phyloP scores from a whole-genome alignment of 2,329 filamentous ascomycete species.

The Aspergillus texensis region DNA sequence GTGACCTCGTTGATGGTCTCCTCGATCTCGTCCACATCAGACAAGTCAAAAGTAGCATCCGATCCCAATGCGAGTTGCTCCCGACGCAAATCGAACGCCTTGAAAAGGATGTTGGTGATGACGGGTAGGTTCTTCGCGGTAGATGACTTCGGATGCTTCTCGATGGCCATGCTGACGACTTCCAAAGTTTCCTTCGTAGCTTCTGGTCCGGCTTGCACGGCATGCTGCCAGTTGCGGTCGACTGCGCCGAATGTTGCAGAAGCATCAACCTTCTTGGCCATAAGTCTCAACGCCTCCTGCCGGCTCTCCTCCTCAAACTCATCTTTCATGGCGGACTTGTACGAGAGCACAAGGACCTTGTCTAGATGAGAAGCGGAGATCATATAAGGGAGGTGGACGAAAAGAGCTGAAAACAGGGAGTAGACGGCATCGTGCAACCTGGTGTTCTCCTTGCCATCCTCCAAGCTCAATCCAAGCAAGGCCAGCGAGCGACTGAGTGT shows the following conservation, averaged over 20 bases:
- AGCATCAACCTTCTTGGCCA: slow-evolving; percentile 76
- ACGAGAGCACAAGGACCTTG: slow-evolving; percentile 71
- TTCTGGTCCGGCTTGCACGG: slow-evolving; percentile 63
- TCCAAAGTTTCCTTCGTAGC: slow-evolving; percentile 70
- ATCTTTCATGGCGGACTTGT: slow-evolving; percentile 67
- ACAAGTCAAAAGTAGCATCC: slow-evolving; percentile 45
- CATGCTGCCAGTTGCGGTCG: slow-evolving; percentile 70
- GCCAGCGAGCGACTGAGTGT: slow-evolving; percentile 72
- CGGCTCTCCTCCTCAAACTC: slow-evolving; percentile 67
- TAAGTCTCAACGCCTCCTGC: slow-evolving; percentile 68
- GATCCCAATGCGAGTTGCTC: slow-evolving; percentile 37
- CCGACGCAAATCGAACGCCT: slow-evolving; percentile 54
- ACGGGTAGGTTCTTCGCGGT: slow-evolving; percentile 74
- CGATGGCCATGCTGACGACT: slow-evolving; percentile 70
- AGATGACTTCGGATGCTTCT: slow-evolving; percentile 74
- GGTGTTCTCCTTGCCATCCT: slow-evolving; percentile 55
- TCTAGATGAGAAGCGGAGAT: slow-evolving; percentile 75
- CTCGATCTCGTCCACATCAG: slow-evolving; percentile 62
- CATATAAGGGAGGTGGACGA: slow-evolving; percentile 88
- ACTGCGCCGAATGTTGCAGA: slow-evolving; percentile 75
- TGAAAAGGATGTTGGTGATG: slow-evolving; percentile 65
- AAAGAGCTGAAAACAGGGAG: slow-evolving; percentile 74
- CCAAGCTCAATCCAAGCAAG: slow-evolving; percentile 69
- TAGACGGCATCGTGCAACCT: slow-evolving; percentile 81
- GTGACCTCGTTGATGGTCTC: slow-evolving; percentile 67